phyloP scores from a whole-genome alignment of 441 rosid species.

The Gossypium schwendimanii region DNA sequence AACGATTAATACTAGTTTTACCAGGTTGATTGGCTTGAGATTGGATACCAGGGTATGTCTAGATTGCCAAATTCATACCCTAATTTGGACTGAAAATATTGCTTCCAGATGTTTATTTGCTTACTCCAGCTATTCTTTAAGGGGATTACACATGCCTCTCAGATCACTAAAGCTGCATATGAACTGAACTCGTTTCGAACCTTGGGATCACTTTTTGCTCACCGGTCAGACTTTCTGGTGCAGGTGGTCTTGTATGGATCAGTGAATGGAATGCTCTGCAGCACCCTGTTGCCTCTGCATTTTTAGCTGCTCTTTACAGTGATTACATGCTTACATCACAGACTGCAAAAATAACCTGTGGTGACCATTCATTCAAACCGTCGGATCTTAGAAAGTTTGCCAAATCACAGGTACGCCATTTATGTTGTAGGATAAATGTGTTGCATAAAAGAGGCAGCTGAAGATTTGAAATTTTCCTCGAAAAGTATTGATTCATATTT shows the following conservation, averaged over 20 bases:
- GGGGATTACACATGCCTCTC: background rate
- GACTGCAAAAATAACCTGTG: slow-evolving; percentile 55
- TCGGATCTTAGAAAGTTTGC: slow-evolving; percentile 82
- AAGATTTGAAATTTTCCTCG: background rate
- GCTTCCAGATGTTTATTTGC: background rate
- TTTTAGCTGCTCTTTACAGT: slow-evolving; percentile 76
- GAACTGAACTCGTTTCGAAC: background rate
- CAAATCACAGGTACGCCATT: slow-evolving; percentile 60
- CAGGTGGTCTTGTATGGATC: slow-evolving; percentile 92
- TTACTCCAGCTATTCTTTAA: background rate
- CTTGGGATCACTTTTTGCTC: background rate
- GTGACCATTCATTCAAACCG: slow-evolving; percentile 55
- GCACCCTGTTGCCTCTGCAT: slow-evolving; percentile 90
- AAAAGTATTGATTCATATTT: background rate
- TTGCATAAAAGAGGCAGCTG: background rate
- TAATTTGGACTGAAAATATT: background rate
- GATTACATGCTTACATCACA: slow-evolving; percentile 89
- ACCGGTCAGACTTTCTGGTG: slow-evolving; percentile 13
- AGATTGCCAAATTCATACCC: background rate
- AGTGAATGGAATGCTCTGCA: slow-evolving; percentile 82
- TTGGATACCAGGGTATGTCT: background rate
- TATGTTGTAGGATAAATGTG: background rate
- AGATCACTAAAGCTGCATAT: background rate
- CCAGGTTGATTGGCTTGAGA: background rate
- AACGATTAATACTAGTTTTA: background rate